Evolutionary conservation across 106 monocot genomes (phyloP).

Genomic region (Xerophyta viscosa): DNA sequence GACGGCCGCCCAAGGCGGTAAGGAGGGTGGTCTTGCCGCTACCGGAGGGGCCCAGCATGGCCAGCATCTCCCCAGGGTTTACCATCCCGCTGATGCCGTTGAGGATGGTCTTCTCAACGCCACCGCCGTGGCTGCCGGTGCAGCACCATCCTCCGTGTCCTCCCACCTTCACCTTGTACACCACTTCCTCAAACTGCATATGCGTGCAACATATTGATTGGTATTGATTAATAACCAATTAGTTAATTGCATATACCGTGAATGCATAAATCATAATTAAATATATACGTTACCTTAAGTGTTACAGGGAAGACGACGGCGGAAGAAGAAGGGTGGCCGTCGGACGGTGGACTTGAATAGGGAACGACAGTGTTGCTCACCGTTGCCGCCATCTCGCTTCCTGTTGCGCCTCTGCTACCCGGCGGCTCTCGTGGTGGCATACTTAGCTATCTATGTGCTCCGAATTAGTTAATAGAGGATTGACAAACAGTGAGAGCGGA

Average conservation of each 20-base stretch:
- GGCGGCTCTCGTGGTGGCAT: too few relatives aligned
- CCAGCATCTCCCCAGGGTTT: constrained; percentile 45
- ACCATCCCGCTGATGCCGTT: constrained; percentile 34
- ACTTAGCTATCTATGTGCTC: too few relatives aligned
- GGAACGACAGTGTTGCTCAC: constrained; percentile 12
- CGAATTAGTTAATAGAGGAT: too few relatives aligned
- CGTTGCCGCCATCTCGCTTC: not conserved
- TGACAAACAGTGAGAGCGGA: too few relatives aligned
- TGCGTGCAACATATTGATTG: not conserved
- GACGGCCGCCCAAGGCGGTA: constrained; percentile 36
- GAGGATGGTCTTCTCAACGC: constrained; percentile 31
- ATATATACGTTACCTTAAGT: constrained; percentile 24
- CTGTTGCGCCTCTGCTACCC: not conserved
- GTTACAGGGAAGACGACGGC: constrained; percentile 19
- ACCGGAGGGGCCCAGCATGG: constrained; percentile 48
- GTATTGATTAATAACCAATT: not conserved
- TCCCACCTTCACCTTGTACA: constrained; percentile 50
- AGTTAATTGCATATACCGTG: not conserved
- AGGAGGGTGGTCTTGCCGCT: constrained; percentile 53
- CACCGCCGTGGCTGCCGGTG: not conserved
- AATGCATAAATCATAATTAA: not conserved
- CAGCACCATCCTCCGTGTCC: not conserved
- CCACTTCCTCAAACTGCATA: constrained; percentile 65
- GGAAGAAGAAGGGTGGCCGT: not conserved
- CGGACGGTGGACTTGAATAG: constrained; percentile 3